Conservation (phyloP, 1,139 yeast species). For the Yamadazyma triangularis region DNA sequence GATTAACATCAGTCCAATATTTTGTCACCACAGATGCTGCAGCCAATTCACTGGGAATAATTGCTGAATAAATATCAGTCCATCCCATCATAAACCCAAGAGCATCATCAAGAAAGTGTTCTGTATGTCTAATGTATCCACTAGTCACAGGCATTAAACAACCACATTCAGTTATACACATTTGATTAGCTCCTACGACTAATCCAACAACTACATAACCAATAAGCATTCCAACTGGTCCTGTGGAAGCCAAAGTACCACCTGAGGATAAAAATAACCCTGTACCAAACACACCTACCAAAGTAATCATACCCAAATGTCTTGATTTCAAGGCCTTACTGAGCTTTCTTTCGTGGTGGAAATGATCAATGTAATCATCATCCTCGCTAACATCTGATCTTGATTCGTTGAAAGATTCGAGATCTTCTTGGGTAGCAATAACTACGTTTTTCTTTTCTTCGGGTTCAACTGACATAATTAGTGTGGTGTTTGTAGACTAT, state of each 20-base stretch:
- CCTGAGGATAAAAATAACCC: slow-evolving; percentile 68
- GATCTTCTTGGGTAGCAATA: too few species aligned
- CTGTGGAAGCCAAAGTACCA: slow-evolving; percentile 53
- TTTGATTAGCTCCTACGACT: slow-evolving; percentile 49
- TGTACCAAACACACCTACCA: slow-evolving; percentile 41
- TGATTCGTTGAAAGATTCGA: slow-evolving; percentile 1
- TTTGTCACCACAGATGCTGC: slow-evolving; percentile 38
- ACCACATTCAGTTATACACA: slow-evolving; percentile 57
- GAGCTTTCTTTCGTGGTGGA: slow-evolving; percentile 15
- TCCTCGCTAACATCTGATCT: not conserved
- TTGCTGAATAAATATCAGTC: slow-evolving; percentile 51
- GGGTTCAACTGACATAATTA: too few species aligned
- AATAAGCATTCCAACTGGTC: slow-evolving; percentile 62
- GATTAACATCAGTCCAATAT: slow-evolving; percentile 34
- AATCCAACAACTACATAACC: slow-evolving; percentile 41
- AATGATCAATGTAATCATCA: slow-evolving; percentile 9
- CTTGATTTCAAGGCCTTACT: slow-evolving; percentile 32
- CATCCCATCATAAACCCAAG: slow-evolving; percentile 57
- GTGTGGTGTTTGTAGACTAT: too few species aligned
- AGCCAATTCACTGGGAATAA: slow-evolving; percentile 38
- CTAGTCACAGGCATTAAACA: slow-evolving; percentile 59
- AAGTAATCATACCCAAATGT: slow-evolving; percentile 40
- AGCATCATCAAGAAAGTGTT: slow-evolving; percentile 58
- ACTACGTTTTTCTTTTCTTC: too few species aligned
- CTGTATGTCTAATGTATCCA: slow-evolving; percentile 50